These are phyloP conservation scores for Pythium angustatum DNA, from an alignment of 352 stramenopile species.

Conservation along the genomic window DNA sequence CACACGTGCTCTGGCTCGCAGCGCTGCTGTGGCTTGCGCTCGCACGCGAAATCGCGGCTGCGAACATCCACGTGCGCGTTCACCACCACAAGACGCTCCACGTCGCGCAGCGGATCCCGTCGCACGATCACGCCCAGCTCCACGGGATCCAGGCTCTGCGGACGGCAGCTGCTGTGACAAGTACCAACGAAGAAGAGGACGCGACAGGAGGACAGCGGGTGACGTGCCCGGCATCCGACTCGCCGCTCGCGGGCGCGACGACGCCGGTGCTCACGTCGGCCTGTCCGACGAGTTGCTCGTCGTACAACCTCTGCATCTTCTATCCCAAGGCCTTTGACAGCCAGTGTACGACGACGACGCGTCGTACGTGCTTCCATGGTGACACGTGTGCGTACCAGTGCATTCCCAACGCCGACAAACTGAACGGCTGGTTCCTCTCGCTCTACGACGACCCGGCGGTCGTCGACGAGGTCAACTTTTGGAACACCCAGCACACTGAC, in stretches of 20 bases:
- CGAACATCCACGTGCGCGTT: constrained; percentile 7
- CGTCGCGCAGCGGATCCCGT: too few species aligned
- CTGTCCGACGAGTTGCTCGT: constrained; percentile 14
- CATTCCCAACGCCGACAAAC: constrained; percentile 4
- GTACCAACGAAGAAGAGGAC: neutral
- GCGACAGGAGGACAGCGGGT: neutral
- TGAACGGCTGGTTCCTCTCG: constrained; percentile 16
- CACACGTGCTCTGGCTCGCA: neutral
- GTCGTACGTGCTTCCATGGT: constrained; percentile 12
- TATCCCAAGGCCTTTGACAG: neutral
- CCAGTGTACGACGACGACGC: constrained; percentile 6
- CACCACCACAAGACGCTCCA: neutral
- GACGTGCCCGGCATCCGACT: neutral
- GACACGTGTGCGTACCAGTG: constrained; percentile 22
- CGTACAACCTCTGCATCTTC: constrained; percentile 21
- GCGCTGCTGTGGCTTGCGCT: constrained; percentile 3
- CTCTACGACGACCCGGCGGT: constrained; percentile 9
- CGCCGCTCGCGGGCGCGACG: constrained; percentile 6
- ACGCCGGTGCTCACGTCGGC: constrained; percentile 17
- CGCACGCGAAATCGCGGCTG: constrained; percentile 1
- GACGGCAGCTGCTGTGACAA: neutral
- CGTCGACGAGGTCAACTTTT: constrained; percentile 16
- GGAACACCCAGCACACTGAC: neutral
- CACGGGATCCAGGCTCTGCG: too few species aligned
- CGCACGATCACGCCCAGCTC: too few species aligned